A percentile compares a stretch with the other conserved stretches of the same genome.
Conservation (phyloP, 345 rosid species). For the Conringia planisiliqua region DNA sequence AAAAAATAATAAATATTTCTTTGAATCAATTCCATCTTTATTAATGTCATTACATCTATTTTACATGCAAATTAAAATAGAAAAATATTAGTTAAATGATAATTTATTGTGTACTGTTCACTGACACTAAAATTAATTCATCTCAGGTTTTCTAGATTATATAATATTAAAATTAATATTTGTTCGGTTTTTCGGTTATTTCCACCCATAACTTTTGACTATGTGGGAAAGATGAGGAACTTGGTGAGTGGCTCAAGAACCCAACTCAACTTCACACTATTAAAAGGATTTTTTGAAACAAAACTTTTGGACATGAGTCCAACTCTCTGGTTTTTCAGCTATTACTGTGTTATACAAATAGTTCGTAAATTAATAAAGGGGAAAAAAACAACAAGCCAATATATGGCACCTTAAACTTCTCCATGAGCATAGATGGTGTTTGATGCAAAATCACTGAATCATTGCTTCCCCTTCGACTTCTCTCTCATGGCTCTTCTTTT, state of each 20-base stretch:
- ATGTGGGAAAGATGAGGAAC: background rate
- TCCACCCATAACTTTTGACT: background rate
- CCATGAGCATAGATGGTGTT: background rate
- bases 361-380: background rate
- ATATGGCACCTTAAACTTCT: slow-evolving; percentile 8
- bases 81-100: too few relatives aligned
- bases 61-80: too few relatives aligned
- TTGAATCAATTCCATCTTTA: too few relatives aligned
- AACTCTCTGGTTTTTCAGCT: background rate
- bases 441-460: slow-evolving; percentile 16
- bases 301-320: slow-evolving; percentile 24
- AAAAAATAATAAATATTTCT: too few relatives aligned
- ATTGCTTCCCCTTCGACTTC: slow-evolving; percentile 24
- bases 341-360: slow-evolving; percentile 2
- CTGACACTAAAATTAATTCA: too few relatives aligned
- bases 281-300: slow-evolving; percentile 9
- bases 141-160: too few relatives aligned
- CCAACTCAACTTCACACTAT: background rate
- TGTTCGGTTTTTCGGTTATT: background rate
- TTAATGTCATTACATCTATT: too few relatives aligned
- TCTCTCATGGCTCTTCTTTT: slow-evolving; percentile 58
- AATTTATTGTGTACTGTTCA: too few relatives aligned
- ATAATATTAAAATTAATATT: too few relatives aligned
- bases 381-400: slow-evolving; percentile 14
- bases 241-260: background rate